Conservation (phyloP, 345 rosid species). For the Hypericum perforatum region DNA sequence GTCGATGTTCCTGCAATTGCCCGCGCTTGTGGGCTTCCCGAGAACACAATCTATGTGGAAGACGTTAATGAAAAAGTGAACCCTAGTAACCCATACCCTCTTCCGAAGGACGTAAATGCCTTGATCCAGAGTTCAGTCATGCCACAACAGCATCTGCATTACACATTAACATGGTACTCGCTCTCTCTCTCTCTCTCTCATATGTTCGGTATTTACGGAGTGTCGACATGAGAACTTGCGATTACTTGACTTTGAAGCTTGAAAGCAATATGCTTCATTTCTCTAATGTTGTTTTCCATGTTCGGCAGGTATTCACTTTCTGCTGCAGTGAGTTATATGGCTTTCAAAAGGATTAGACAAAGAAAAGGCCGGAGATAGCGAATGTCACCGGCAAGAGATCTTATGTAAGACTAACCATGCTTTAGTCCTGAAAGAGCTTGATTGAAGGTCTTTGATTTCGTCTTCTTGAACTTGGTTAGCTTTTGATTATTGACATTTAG, state of each 20-base stretch:
- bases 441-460: too few relatives aligned
- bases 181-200: slow-evolving; percentile 4
- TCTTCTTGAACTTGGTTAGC: too few relatives aligned
- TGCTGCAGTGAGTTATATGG: slow-evolving; percentile 92
- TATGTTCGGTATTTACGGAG: neutral
- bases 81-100: slow-evolving; percentile 73
- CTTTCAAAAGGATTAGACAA: slow-evolving; percentile 60
- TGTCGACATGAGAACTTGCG: too few relatives aligned
- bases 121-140: slow-evolving; percentile 86
- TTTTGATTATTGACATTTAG: too few relatives aligned
- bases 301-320: slow-evolving; percentile 77
- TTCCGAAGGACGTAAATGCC: slow-evolving; percentile 72
- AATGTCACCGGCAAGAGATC: slow-evolving; percentile 4
- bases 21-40: slow-evolving; percentile 53
- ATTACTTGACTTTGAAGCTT: neutral
- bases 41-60: slow-evolving; percentile 59
- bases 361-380: slow-evolving; percentile 39
- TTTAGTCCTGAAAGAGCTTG: too few relatives aligned
- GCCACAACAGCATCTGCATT: slow-evolving; percentile 98
- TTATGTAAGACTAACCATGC: too few relatives aligned
- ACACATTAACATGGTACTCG: slow-evolving; percentile 82
- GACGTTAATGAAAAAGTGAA: slow-evolving; percentile 60
- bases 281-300: neutral
- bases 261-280: neutral
- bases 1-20: slow-evolving; percentile 76